Evolutionary conservation across 768 basidiomycete genomes (phyloP).

Genomic region (Paxillus involutus): DNA sequence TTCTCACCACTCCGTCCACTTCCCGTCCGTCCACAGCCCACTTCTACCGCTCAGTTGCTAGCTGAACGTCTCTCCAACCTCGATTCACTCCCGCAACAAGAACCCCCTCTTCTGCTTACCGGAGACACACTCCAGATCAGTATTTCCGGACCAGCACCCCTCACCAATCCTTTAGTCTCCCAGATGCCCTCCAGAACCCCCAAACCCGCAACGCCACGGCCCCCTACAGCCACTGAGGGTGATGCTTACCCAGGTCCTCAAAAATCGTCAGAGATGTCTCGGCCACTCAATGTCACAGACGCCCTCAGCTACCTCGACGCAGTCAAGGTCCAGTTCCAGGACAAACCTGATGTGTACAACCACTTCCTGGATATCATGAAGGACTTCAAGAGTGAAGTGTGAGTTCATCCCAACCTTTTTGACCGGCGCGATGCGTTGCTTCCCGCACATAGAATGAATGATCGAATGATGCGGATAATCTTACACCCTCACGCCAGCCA

Average conservation of each 20-base stretch:
- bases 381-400: slow-evolving; percentile 97
- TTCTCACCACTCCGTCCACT: neutral
- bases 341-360: slow-evolving; percentile 93
- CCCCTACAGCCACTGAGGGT: slow-evolving; percentile 28
- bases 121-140: neutral
- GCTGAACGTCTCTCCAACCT: slow-evolving; percentile 3
- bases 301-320: slow-evolving; percentile 93
- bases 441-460: neutral
- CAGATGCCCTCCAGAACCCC: slow-evolving; percentile 22
- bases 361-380: slow-evolving; percentile 97
- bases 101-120: neutral
- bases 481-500: neutral
- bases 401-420: slow-evolving; percentile 33
- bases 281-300: slow-evolving; percentile 90
- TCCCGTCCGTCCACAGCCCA: neutral
- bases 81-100: neutral
- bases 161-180: neutral
- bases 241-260: slow-evolving; percentile 28
- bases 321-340: slow-evolving; percentile 88
- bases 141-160: neutral
- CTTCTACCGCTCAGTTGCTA: neutral
- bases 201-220: slow-evolving; percentile 40
- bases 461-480: neutral
- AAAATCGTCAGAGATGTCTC: slow-evolving; percentile 39
- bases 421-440: neutral